A percentile compares a stretch with the other conserved stretches of the same genome.
phyloP scores from a whole-genome alignment of 148 eudicot genomes.

The Fagopyrum esculentum region DNA sequence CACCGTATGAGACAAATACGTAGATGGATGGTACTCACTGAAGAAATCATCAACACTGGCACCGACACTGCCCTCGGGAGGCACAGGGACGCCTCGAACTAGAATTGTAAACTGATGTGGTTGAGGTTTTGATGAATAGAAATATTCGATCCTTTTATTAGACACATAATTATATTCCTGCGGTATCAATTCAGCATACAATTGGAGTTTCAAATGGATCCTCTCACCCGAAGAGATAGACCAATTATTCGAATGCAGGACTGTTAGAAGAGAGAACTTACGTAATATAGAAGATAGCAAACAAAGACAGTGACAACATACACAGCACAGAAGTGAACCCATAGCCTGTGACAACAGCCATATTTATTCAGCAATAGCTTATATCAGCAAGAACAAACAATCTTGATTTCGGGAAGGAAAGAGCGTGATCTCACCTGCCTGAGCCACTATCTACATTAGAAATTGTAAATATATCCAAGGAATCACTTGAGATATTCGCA shows the following conservation, averaged over 20 bases:
- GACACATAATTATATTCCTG: constrained; percentile 75
- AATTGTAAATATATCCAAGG: constrained; percentile 65
- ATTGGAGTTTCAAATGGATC: constrained; percentile 1
- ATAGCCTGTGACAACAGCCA: constrained; percentile 14
- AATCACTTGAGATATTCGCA: constrained; percentile 40
- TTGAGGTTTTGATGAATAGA: constrained; percentile 72
- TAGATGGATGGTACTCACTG: constrained; percentile 59
- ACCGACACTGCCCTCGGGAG: constrained; percentile 45
- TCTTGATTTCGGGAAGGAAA: neutral
- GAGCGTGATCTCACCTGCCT: constrained; percentile 34
- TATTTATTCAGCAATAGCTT: neutral
- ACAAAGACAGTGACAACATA: constrained; percentile 18
- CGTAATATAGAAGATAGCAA: constrained; percentile 16
- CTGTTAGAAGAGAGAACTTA: constrained; percentile 7
- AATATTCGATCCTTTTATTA: constrained; percentile 51
- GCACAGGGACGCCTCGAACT: constrained; percentile 67
- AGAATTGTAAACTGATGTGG: constrained; percentile 72
- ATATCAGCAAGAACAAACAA: constrained; percentile 4
- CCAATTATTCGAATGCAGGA: neutral
- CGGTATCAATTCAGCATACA: constrained; percentile 18
- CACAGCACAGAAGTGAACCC: constrained; percentile 20
- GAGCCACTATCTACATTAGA: constrained; percentile 71
- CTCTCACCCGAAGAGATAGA: neutral
- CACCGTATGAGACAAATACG: constrained; percentile 71
- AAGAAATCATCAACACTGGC: constrained; percentile 71